Conservation (phyloP, 2,329 filamentous ascomycete species). For the Beauveria asiatica region DNA sequence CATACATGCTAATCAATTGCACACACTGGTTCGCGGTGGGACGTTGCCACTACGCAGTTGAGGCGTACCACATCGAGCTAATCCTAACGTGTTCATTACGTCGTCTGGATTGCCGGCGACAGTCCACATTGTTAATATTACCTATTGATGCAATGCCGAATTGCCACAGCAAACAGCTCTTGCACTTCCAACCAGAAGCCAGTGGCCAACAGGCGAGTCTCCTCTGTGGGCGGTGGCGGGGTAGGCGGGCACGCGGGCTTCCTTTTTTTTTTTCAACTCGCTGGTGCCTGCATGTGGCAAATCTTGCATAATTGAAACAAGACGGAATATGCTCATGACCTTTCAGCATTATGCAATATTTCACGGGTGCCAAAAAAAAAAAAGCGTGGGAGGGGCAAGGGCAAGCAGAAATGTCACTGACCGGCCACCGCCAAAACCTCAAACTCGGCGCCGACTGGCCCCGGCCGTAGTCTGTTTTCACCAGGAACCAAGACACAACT, state of each 20-base stretch:
- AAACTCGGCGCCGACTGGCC: background rate
- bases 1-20: background rate
- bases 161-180: background rate
- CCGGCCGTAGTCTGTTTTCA: background rate
- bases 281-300: background rate
- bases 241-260: background rate
- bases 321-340: slow-evolving; percentile 6
- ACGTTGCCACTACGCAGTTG: background rate
- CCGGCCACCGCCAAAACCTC: background rate
- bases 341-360: background rate
- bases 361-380: background rate
- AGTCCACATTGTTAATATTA: too few species aligned
- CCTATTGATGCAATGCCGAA: background rate
- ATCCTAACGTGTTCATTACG: background rate
- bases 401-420: background rate
- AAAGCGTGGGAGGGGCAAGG: background rate
- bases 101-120: too few species aligned
- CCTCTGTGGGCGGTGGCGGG: background rate
- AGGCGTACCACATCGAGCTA: background rate
- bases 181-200: background rate
- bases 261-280: background rate
- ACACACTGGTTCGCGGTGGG: background rate
- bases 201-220: background rate
- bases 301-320: slow-evolving; percentile 7
- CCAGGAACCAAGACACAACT: background rate